Percentiles rank a stretch among this genome's conserved stretches.
Conservation (phyloP, 2,329 filamentous ascomycete species). For the Penicillium sp. region DNA sequence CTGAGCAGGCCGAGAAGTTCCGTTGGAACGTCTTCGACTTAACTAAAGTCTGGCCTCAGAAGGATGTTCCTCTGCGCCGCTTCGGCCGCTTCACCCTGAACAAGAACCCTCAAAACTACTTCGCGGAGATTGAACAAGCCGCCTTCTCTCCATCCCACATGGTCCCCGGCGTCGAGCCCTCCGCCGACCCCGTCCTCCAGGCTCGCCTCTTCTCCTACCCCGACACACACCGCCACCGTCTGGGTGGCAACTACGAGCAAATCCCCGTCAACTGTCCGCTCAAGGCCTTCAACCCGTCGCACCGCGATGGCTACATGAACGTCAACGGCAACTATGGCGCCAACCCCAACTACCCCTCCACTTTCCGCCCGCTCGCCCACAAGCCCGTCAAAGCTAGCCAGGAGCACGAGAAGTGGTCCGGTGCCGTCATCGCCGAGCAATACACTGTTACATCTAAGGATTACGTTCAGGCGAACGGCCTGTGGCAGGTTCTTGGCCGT, state of each 20-base stretch:
- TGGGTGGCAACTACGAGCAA: conserved; percentile 64
- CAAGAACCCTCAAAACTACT: conserved; percentile 66
- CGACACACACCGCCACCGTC: conserved; percentile 64
- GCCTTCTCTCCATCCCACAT: conserved; percentile 68
- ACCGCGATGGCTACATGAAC: conserved; percentile 71
- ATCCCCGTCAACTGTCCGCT: conserved; percentile 61
- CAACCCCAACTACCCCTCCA: conserved; percentile 55
- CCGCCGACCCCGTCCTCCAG: conserved; percentile 68
- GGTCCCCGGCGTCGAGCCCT: conserved; percentile 66
- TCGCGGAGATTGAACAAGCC: conserved; percentile 68
- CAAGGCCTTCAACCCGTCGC: conserved; percentile 61
- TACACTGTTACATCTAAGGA: conserved; percentile 47
- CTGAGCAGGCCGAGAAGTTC: conserved; percentile 61
- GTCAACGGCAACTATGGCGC: conserved; percentile 64
- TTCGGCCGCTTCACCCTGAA: conserved; percentile 65
- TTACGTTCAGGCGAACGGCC: conserved; percentile 44
- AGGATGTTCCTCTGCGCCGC: conserved; percentile 59
- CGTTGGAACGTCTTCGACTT: conserved; percentile 66
- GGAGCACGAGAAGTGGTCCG: conserved; percentile 47
- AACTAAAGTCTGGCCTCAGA: conserved; percentile 68
- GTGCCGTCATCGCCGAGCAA: conserved; percentile 41
- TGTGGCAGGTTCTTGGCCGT: conserved; percentile 47
- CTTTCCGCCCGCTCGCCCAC: conserved; percentile 39
- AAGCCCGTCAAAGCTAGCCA: conserved; percentile 43
- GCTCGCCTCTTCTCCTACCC: conserved; percentile 69